Evolutionary conservation across 83 land plant species (phyloP).

Genomic region (Picea engelmannii): DNA sequence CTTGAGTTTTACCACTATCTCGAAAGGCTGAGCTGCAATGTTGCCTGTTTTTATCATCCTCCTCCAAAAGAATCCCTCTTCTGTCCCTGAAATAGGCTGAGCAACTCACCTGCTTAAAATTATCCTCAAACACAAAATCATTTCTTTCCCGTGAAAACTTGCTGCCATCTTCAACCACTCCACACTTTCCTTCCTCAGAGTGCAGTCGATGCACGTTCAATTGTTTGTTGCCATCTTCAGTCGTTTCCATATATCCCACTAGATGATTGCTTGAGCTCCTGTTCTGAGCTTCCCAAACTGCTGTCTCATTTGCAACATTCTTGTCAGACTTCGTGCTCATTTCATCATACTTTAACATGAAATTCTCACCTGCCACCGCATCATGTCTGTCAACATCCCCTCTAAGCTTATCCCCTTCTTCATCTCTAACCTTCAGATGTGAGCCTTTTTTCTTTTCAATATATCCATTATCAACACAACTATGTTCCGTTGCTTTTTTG

Average conservation of each 20-base stretch:
- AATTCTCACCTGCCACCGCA: background rate
- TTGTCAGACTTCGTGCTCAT: background rate
- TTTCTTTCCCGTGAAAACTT: background rate
- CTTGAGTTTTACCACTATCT: background rate
- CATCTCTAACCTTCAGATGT: background rate
- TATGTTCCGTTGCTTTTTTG: background rate
- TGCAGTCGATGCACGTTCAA: background rate
- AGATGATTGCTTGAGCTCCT: background rate
- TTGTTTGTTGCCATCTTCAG: background rate
- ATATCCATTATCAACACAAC: background rate
- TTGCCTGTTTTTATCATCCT: background rate
- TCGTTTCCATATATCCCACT: background rate
- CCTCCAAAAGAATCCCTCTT: background rate
- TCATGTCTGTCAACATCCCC: background rate
- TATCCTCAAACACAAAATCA: background rate
- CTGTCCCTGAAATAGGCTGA: background rate
- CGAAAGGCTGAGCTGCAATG: background rate
- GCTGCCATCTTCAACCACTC: background rate
- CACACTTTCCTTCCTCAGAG: conserved; percentile 1
- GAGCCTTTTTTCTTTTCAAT: conserved; percentile 3
- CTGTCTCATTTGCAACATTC: background rate
- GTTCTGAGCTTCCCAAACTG: background rate
- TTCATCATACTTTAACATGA: background rate
- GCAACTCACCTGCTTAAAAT: background rate
- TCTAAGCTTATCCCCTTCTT: background rate